Base-by-base conservation (phyloP, 2,329 filamentous ascomycete genomes). In the Ilyonectria sp. region DNA sequence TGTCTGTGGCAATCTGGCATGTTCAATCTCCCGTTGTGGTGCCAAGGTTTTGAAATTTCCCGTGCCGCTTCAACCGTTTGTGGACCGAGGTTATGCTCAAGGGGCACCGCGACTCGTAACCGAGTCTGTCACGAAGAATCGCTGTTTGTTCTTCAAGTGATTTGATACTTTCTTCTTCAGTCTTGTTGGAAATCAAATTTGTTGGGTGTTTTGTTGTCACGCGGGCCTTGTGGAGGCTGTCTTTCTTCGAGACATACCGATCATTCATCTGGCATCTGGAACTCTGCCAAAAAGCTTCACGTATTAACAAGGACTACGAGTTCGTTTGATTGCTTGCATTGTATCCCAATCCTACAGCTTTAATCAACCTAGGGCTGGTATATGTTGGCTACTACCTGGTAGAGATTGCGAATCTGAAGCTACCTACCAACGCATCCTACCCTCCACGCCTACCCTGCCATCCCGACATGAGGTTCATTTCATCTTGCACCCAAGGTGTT, bases 81-180 rank as follows among this genome's bases (percentile, higher is more conserved):
- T 56, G 35, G 53, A 53, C 35, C 35, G 53, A 56, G 35, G 53
- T 21, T 26, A 56, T 44, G 21, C 21, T 19, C 53, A 56, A 43
- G 53, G 53, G 19, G 35, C 13, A 19, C 23, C 23, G 7, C 21
- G 15, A 21, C 9, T 11, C 9, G 8, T 37, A 33, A n/a, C 13
- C 11, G 11, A 33, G 50, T 53, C 29, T 13, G n/a, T 35, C 11
- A 7, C n/a, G n/a, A 19, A 53, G 31, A 2, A 10, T 53, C 50
- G 31, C 31, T 23, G n/a, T 21, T 53, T 23, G 19, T 52, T 29
- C 29, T 13, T 44, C 7, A 35, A 43, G 10, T 44, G 1, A n/a
- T 43, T n/a, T 7, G 26, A 26, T 26, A 13, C 21, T 11, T 56
- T 19, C 29, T 15, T 10, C 21, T n/a, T 21, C 40, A 43, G n/a